phyloP scores from a whole-genome alignment of 176 grass and related monocot species.

The Triticum aestivum region IWGSC_CS_RefSeq_v2.1 NC_057814.1:472901293-472901792 shows the following conservation, averaged over 20 bases:
- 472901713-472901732: slow-evolving; percentile 51
- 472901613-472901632: slow-evolving; percentile 78
- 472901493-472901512: slow-evolving; percentile 73
- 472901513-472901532: slow-evolving; percentile 82
- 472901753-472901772: slow-evolving; percentile 98
- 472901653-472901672: slow-evolving; percentile 73
- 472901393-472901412: slow-evolving; percentile 29
- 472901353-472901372: slow-evolving; percentile 64
- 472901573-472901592: slow-evolving; percentile 75
- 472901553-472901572: slow-evolving; percentile 76
- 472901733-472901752: slow-evolving; percentile 78
- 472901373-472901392: slow-evolving; percentile 49
- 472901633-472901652: slow-evolving; percentile 81
- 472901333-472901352: slow-evolving; percentile 43
- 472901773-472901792: slow-evolving; percentile 87
- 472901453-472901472: slow-evolving; percentile 72
- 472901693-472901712: slow-evolving; percentile 76
- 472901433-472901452: slow-evolving; percentile 85
- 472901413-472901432: slow-evolving; percentile 46
- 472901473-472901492: slow-evolving; percentile 91
- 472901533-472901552: slow-evolving; percentile 78
- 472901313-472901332: slow-evolving; percentile 53
- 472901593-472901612: slow-evolving; percentile 49
- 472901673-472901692: slow-evolving; percentile 67
- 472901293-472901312: slow-evolving; percentile 66